Base-by-base conservation (phyloP, 2,329 filamentous ascomycete genomes). In the Purpureocillium takamizusanense region DNA sequence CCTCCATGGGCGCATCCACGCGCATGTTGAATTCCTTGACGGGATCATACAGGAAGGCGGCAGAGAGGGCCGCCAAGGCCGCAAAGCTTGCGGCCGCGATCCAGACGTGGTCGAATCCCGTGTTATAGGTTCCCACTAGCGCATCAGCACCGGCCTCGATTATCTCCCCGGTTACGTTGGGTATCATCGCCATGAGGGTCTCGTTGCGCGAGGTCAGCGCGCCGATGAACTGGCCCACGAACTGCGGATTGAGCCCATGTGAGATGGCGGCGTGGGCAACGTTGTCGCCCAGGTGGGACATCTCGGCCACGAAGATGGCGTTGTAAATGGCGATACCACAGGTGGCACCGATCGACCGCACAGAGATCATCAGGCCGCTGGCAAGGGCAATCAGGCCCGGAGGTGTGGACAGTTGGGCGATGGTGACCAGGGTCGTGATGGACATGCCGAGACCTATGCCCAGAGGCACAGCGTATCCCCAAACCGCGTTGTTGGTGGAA, bases 381-480 rank as follows among this genome's bases (percentile, higher is more conserved):
- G 60, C 52, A 10, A 58, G 52, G 2, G 63, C 51, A 16, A 65
- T 63, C 12, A 65, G 51, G 13, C 62, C 57, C 0, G 49, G 53
- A 0, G 60, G 61, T 1, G 3, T 25, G 21, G 21, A 25, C 10
- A 66, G 50, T 46, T 65, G 63, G 6, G 61, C 62, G 12, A 50
- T 55, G 2, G 59, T 61, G 14, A 64, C 44, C 2, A 65, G 46
- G 3, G 59, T 53, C 4, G 49, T 54, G 25, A 65, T 44, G 3
- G 49, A 51, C 44, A 62, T 59, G 11, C 61, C 61, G 10, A 62
- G 47, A 25, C 4, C 60, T 8, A 47, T 40, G 32, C 62, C 62
- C 23, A 64, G 45, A 9, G 64, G 42, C 3, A 62, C 50, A 0
- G 60, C 56, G 37, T 59, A 63, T 7, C 56, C 60, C 62, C 62